Evolutionary conservation across 768 basidiomycete genomes (phyloP), one percentile per base, ranked within the genome.

Genomic region (Termitomyces eurrhizus): DNA sequence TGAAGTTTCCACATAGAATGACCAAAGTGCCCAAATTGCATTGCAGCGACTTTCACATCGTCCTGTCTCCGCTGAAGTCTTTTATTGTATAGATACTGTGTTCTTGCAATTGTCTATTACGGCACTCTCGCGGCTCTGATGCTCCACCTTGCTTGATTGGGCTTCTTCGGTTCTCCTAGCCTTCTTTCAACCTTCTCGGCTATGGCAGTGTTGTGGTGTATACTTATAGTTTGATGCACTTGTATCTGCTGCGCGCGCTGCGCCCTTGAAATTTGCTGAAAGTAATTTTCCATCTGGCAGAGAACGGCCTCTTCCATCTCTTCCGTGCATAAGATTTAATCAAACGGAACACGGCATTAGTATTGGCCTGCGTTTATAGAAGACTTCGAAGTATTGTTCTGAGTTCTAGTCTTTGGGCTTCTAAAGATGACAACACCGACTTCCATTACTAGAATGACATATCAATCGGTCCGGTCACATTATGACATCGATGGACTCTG

Each of bases 341-440:
- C 13, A 44, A 14, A 55, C 33, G 18, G 33, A 36, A 24, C 14
- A 21, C 41, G 18, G 18, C 83, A 44, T 21, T 41, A 7, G 42
- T 8, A 86, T 83, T 80, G 75, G 36, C 49, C 12, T 37, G 9
- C 8, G 21, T 52, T 24, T 52, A 21, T 21, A 51, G 33, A 50
- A 16, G 14, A 7, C 14, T 33, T 21, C 29, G 29, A 29, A 33
- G 2, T 52, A 2, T 35, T 35, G 51, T 36, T 52, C 49, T 12
- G 21, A 36, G 35, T 7, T 37, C n/a, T 36, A 24, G 21, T 36
- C 21, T 24, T 37, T 21, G 33, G 33, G 21, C 21, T 36, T 52
- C 35, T 36, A 1, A 52, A 21, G 48, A 14, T 24, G 18, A 24
- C 36, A 52, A n/a, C 51, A 37, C 7, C 36, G 14, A 26, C 52